Conservation (phyloP, 169 alveolate genomes). For the Besnoitia besnoiti region DNA sequence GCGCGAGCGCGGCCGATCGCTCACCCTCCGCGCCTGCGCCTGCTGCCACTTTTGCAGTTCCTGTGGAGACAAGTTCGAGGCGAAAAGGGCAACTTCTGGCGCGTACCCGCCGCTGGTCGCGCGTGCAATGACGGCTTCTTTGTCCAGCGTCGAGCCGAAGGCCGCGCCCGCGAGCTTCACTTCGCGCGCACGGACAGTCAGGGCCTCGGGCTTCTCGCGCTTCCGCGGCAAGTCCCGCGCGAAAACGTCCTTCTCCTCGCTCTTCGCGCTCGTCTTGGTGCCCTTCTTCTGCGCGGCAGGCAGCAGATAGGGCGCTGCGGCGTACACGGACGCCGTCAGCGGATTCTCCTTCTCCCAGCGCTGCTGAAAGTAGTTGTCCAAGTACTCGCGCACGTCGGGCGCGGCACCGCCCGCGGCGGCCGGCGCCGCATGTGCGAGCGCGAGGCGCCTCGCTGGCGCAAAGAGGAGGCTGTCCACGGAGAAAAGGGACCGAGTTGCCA, state of each 20-base stretch:
- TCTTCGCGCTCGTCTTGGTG: neutral
- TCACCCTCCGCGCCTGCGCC: too few relatives aligned
- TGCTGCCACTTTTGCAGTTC: conserved; percentile 11
- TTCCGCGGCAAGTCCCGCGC: neutral
- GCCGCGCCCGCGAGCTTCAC: neutral
- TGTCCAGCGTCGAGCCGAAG: neutral
- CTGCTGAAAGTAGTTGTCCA: conserved; percentile 39
- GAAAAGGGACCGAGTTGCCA: neutral
- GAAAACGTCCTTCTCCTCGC: neutral
- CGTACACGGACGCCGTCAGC: conserved; percentile 59
- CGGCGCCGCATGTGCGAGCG: neutral
- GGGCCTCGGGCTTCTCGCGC: neutral
- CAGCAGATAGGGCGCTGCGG: conserved; percentile 65
- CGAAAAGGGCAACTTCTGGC: neutral
- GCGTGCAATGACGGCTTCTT: neutral
- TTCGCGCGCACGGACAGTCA: too few relatives aligned
- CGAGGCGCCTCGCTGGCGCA: neutral
- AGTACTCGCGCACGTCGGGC: conserved; percentile 5
- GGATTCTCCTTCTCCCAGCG: conserved; percentile 62
- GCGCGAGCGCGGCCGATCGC: too few relatives aligned
- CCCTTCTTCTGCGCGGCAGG: conserved; percentile 21
- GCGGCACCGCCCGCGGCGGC: neutral
- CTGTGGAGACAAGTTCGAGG: neutral
- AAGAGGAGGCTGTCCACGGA: neutral
- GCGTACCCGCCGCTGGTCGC: conserved; percentile 34